Base-by-base conservation (phyloP, 805 yeast genomes). In the Yamadazyma endophytica region DNA sequence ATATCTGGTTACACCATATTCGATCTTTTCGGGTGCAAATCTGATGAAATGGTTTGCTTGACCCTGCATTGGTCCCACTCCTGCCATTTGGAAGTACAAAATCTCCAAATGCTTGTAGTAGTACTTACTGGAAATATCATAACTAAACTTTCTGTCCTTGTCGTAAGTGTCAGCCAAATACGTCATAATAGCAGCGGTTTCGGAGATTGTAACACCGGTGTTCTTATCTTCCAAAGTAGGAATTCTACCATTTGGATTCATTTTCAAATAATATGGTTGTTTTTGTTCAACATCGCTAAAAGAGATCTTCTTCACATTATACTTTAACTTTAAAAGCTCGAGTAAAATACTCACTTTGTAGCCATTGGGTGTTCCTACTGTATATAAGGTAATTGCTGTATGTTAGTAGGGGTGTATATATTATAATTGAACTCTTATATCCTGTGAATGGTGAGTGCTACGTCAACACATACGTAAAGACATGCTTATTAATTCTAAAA, bases 111-210 rank as follows among this genome's bases (percentile, higher is more conserved):
- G 68, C 40, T 64, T 68, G 53, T 73, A 79, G 51, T 77, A 79
- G 27, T 54, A 54, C 27, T 42, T 37, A 17, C 75, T 52, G 9
- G 59, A 59, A 15, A 17, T 31, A 17, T 53, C 56, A 38, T 54
- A 71, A 16, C 70, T 61, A 42, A 40, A 68, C 50, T 73, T 72
- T 37, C 65, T 50, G 7, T 74, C 75, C 32, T 54, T 68, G 47
- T 80, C 86, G 49, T 72, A 80, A 39, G 68, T 74, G 41, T 77
- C 82, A 33, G 73, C 75, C 23, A 79, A 51, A 49, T 77, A 80
- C 36, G 62, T 55, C 52, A 80, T 50, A 39, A 79, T 78, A 2
- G 85, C 82, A 19, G 73, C 84, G 20, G 79, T 65, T 54, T 79
- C 85, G 42, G 69, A 67, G 17, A 80, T 47, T 14, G 70, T 56